Evolutionary conservation across 228 moss, liverwort and hornwort species (phyloP).

Genomic region (Sphagnum magellanicum): DNA sequence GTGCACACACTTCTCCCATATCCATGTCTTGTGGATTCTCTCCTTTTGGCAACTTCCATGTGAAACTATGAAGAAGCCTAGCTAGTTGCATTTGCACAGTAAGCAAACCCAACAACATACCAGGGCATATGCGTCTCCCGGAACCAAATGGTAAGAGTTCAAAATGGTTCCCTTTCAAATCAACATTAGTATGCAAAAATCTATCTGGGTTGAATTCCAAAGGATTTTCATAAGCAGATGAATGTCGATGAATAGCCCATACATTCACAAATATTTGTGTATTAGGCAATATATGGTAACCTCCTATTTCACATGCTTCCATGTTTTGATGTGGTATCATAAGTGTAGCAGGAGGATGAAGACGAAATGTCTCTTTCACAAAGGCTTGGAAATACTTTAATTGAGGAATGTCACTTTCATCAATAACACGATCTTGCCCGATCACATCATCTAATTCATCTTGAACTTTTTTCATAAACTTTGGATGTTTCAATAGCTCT

Average conservation of each 20-base stretch:
- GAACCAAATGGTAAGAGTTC: conserved; percentile 51
- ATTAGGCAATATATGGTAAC: conserved; percentile 25
- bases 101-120: conserved; percentile 15
- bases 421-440: conserved; percentile 26
- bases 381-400: conserved; percentile 35
- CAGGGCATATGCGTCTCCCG: conserved; percentile 51
- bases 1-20: conserved; percentile 20
- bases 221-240: conserved; percentile 29
- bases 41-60: conserved; percentile 40
- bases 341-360: conserved; percentile 35
- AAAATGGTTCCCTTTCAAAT: conserved; percentile 33
- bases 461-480: conserved; percentile 8
- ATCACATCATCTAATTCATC: conserved; percentile 30
- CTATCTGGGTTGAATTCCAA: conserved; percentile 43
- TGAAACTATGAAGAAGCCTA: conserved; percentile 37
- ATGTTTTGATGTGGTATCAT: conserved; percentile 31
- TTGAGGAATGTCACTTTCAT: conserved; percentile 25
- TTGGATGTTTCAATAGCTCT: conserved; percentile 20
- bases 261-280: conserved; percentile 45
- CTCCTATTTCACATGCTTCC: conserved; percentile 25
- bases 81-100: conserved; percentile 35
- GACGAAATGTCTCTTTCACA: conserved; percentile 44
- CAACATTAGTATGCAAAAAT: conserved; percentile 29
- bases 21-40: conserved; percentile 25
- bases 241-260: conserved; percentile 41